phyloP scores from a whole-genome alignment of 345 rosid genomes.

The Cardamine occulta region DNA sequence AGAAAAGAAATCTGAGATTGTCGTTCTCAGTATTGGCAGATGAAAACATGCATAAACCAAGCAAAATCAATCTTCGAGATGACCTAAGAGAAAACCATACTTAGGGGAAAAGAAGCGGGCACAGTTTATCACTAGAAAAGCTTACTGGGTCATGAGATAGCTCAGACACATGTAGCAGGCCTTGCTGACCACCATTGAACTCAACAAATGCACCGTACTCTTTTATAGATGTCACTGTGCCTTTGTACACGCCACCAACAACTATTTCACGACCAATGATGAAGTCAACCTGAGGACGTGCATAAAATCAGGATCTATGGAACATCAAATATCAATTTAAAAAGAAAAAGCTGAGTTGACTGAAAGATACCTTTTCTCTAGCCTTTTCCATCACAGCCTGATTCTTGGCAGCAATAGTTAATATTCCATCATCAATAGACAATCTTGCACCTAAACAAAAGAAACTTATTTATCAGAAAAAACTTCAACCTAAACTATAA shows the following conservation, averaged over 20 bases:
- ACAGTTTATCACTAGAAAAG: slow-evolving; percentile 23
- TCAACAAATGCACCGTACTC: slow-evolving; percentile 98
- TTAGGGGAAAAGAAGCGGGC: neutral
- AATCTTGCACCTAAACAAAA: slow-evolving; percentile 68
- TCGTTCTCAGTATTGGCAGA: neutral
- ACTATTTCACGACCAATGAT: slow-evolving; percentile 84
- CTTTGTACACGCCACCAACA: slow-evolving; percentile 86
- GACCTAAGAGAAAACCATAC: neutral
- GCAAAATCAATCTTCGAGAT: neutral
- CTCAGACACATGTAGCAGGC: slow-evolving; percentile 91
- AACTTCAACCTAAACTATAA: neutral
- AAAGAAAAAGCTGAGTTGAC: slow-evolving; percentile 3
- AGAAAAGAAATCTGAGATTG: neutral
- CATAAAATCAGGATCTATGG: slow-evolving; percentile 24
- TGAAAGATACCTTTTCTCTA: slow-evolving; percentile 67
- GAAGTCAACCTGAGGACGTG: slow-evolving; percentile 67
- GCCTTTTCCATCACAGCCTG: slow-evolving; percentile 76
- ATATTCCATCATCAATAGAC: slow-evolving; percentile 73
- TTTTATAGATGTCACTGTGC: slow-evolving; percentile 82
- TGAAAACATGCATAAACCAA: neutral
- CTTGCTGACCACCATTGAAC: slow-evolving; percentile 96
- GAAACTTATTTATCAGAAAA: slow-evolving; percentile 11
- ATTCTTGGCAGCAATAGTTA: slow-evolving; percentile 84
- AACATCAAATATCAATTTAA: slow-evolving; percentile 1
- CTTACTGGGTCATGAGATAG: slow-evolving; percentile 89